These are phyloP conservation scores for Alopecurus myosuroides DNA, from an alignment of 176 grass and related monocot species.

Conservation along the genomic window DNA sequence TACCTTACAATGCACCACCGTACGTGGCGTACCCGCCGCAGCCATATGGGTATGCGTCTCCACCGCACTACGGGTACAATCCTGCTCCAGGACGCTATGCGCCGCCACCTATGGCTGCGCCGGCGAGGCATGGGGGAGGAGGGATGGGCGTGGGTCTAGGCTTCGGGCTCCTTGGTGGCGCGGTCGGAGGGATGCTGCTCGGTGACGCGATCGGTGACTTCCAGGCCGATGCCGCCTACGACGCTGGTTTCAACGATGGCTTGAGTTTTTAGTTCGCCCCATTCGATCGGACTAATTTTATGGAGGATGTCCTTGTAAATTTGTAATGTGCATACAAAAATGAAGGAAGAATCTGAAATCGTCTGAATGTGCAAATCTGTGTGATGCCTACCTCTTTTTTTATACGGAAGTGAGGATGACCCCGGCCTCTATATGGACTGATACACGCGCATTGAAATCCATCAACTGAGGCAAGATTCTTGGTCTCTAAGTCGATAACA, in stretches of 20 bases:
- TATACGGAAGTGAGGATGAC: no score
- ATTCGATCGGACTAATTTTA: background rate
- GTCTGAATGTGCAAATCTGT: background rate
- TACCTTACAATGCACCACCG: constrained; percentile 18
- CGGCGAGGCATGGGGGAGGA: background rate
- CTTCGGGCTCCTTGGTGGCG: constrained; percentile 29
- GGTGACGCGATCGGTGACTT: background rate
- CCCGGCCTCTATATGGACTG: no score
- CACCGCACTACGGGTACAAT: constrained; percentile 36
- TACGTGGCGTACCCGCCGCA: constrained; percentile 28
- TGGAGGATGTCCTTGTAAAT: constrained; percentile 15
- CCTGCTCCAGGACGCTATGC: constrained; percentile 13
- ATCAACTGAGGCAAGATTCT: no score
- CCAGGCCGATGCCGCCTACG: background rate
- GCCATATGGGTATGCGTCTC: background rate
- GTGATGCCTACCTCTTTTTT: no score
- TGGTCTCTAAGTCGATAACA: no score
- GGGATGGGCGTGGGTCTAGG: constrained; percentile 32
- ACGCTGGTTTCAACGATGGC: constrained; percentile 22
- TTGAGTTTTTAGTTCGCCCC: constrained; percentile 13
- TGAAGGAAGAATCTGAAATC: background rate
- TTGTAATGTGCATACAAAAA: background rate
- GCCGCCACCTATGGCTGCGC: background rate
- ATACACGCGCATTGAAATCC: no score
- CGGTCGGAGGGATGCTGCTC: constrained; percentile 27